A percentile compares a stretch with the other conserved stretches of the same genome.
phyloP scores from a whole-genome alignment of 2,329 filamentous ascomycete species.

The Piedraia hortae region DNA sequence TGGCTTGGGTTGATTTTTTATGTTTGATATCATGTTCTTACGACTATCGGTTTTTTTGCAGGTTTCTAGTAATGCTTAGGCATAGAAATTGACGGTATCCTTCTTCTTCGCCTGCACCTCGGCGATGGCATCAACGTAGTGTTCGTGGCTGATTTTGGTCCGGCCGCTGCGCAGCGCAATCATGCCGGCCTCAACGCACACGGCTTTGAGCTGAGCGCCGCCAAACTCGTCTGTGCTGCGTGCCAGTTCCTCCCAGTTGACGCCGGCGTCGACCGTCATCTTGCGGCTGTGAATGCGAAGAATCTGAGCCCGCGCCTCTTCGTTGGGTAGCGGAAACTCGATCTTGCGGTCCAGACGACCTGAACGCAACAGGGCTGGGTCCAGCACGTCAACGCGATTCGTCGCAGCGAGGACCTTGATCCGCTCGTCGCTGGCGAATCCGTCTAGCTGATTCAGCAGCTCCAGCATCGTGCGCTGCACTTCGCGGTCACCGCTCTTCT shows the following conservation, averaged over 20 bases:
- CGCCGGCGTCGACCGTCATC: constrained; percentile 79
- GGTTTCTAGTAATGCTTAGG: constrained; percentile 5
- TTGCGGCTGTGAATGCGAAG: constrained; percentile 92
- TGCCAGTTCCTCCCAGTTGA: constrained; percentile 91
- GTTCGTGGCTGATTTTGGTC: constrained; percentile 90
- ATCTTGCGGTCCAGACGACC: constrained; percentile 97
- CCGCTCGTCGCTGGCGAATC: constrained; percentile 71
- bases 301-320: constrained; percentile 91
- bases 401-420: constrained; percentile 99
- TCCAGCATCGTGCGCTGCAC: constrained; percentile 98
- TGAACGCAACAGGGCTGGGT: constrained; percentile 75
- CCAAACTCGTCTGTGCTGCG: constrained; percentile 96
- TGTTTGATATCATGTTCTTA: too few relatives aligned
- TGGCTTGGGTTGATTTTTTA: constrained; percentile 2
- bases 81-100: constrained; percentile 14
- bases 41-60: too few relatives aligned
- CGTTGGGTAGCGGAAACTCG: constrained; percentile 92
- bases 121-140: constrained; percentile 93
- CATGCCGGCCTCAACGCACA: constrained; percentile 97
- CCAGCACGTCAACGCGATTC: constrained; percentile 88
- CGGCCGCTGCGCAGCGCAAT: constrained; percentile 84
- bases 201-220: constrained; percentile 89
- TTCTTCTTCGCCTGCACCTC: constrained; percentile 95
- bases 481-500: constrained; percentile 92
- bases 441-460: constrained; percentile 90